Evolutionary conservation across 2,329 filamentous ascomycete species (phyloP), one percentile per base, ranked within the genome.

Genomic region (Pestalotiopsis sp.): DNA sequence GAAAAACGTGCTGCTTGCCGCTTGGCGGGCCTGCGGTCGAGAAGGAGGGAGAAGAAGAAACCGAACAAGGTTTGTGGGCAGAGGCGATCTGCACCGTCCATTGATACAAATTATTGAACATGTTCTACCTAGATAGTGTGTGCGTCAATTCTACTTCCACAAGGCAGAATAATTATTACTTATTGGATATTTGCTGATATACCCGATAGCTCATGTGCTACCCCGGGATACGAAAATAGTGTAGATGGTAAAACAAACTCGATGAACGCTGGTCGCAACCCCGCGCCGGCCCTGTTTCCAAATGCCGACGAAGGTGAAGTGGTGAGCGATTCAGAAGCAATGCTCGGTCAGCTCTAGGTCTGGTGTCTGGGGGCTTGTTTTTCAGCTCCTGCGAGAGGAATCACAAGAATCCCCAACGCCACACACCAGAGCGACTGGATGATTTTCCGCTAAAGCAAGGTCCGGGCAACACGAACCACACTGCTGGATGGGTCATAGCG

Each of bases 401-500:
- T n/a, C 45, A 52, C 45, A 52, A 52, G 45, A 52, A 20, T 52
- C 6, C 17, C 17, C 45, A 17, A 45, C 7, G 45, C n/a, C 45
- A 52, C 17, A n/a, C 45, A 52, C 45, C 45, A 52, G 9, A 52
- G 45, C 45, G n/a, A 36, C 27, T 62, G 59, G 4, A 25, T 64
- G 61, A 64, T 49, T 64, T 27, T 45, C 61, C 61, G 39, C 61
- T 64, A 64, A 64, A 45, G 61, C 61, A 64, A 64, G 61, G 20
- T 14, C 59, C 61, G 38, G 61, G n/a, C 38, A 52, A 7, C n/a
- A 38, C 39, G 23, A 49, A 64, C 38, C 38, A 64, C n/a, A 7
- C 61, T 25, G 61, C 25, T 64, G 61, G 61, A 64, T 64, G 61
- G 61, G 61, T 64, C 61, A 45, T 38, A 64, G 61, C 61, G 61